Base-by-base conservation (phyloP, 2,329 filamentous ascomycete species). In the Fusarium metavorans region DNA sequence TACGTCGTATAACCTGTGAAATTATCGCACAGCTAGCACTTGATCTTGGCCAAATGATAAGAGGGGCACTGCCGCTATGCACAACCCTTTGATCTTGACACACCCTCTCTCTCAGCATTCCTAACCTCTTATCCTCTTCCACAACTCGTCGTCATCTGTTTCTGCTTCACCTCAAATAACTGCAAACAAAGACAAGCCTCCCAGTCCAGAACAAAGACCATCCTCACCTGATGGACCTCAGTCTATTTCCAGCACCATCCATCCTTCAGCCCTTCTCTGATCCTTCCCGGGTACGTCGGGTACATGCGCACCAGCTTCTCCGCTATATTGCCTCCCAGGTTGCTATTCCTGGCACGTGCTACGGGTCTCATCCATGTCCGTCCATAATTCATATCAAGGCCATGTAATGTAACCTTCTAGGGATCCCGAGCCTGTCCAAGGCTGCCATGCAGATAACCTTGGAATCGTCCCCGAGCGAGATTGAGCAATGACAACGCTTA, bases 291-390 rank as follows among this genome's bases (percentile, higher is more conserved):
- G 9, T 23, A 32, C 16, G n/a, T 41, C 58, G 48, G 34, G 16
- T 23, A 20, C 23, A 35, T 74, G 41, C 32, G 43, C 72, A 63
- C 63, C 54, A 61, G 59, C 16, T 30, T 63, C 66, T 64, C 66
- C 61, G 58, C 62, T 70, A 61, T 35, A 23, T 41, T 58, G 59
- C 48, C 48, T 54, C 27, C 27, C 41, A 61, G 39, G 57, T 62
- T 72, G 35, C 72, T 75, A 73, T 75, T 73, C 56, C 66, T 65
- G 39, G 54, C 32, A 64, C 52, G 41, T 58, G 57, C 32, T 43
- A 37, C 45, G 50, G 59, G 25, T 27, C 45, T 30, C 39, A 35
- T 73, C 60, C 43, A 52, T 63, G 32, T 34, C 48, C 25, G 13
- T 20, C 35, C 62, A 41, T 58, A 39, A 34, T 32, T n/a, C 23